These are phyloP conservation scores for Aegilops tauschii DNA, from an alignment of 176 grass and related monocot genomes.

Conservation along the genomic window DNA sequence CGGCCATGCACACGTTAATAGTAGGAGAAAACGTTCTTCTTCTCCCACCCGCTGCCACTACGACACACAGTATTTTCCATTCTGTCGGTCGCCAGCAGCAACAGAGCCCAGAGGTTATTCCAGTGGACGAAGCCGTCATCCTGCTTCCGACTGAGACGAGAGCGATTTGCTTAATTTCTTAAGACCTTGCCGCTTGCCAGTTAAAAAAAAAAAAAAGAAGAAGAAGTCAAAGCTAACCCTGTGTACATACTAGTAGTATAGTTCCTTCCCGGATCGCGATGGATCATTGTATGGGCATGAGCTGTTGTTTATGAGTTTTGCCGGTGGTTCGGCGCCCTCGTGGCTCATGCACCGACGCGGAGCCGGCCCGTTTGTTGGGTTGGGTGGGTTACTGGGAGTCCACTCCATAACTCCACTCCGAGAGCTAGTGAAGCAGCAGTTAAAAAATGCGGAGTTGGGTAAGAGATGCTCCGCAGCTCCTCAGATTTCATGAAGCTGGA, in stretches of 20 bases:
- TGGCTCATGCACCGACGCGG: conserved; percentile 35
- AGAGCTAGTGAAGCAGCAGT: too few species aligned
- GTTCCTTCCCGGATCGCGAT: conserved; percentile 15
- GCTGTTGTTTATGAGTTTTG: conserved; percentile 25
- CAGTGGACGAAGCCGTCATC: neutral
- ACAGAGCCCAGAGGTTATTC: neutral
- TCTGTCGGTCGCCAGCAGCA: conserved; percentile 37
- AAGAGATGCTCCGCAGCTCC: too few species aligned
- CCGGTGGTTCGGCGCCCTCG: neutral
- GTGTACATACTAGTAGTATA: neutral
- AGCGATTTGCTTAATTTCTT: conserved; percentile 22
- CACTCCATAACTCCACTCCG: too few species aligned
- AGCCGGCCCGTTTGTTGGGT: neutral
- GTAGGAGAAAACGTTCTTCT: neutral
- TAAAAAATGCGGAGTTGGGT: too few species aligned
- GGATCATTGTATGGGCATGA: neutral
- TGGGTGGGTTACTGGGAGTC: neutral
- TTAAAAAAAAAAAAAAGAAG: neutral
- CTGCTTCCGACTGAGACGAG: neutral
- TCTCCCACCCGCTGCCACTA: neutral
- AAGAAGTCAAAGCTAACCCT: neutral
- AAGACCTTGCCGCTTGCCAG: neutral
- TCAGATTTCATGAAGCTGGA: too few species aligned
- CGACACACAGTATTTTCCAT: neutral
- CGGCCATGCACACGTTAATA: neutral